Evolutionary conservation across 2,329 filamentous ascomycete species (phyloP).

Genomic region (Penicillium aurantiogriseum): DNA sequence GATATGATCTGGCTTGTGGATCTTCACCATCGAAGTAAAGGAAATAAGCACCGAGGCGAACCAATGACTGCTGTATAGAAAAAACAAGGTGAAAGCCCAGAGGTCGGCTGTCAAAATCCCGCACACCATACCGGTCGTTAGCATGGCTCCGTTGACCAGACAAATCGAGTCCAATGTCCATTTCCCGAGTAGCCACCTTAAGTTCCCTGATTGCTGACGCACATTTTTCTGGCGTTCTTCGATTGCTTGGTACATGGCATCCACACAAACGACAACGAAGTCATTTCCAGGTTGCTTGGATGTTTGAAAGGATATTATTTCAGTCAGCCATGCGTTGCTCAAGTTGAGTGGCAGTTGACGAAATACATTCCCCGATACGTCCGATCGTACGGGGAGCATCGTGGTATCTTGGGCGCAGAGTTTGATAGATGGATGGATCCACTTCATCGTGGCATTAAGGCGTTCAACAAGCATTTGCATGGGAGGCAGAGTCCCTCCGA

Average conservation of each 20-base stretch:
- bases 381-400: conserved; percentile 29
- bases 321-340: conserved; percentile 31
- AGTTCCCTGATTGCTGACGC: not conserved
- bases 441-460: conserved; percentile 24
- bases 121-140: conserved; percentile 26
- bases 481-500: conserved; percentile 31
- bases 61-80: conserved; percentile 32
- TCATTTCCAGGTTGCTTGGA: conserved; percentile 27
- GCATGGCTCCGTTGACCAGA: conserved; percentile 26
- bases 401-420: conserved; percentile 31
- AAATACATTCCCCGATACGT: conserved; percentile 29
- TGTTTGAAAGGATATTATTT: conserved; percentile 28
- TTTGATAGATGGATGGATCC: conserved; percentile 29
- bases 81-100: conserved; percentile 33
- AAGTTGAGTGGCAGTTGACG: conserved; percentile 31
- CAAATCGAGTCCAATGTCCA: conserved; percentile 16
- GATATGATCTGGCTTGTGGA: conserved; percentile 11
- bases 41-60: conserved; percentile 27
- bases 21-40: conserved; percentile 23
- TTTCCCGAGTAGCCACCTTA: not conserved
- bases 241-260: conserved; percentile 9
- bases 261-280: conserved; percentile 30
- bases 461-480: conserved; percentile 35
- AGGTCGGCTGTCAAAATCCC: conserved; percentile 29
- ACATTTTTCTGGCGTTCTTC: conserved; percentile 2